Evolutionary conservation across 441 rosid genomes (phyloP).

Genomic region (Biscutella laevigata): DNA sequence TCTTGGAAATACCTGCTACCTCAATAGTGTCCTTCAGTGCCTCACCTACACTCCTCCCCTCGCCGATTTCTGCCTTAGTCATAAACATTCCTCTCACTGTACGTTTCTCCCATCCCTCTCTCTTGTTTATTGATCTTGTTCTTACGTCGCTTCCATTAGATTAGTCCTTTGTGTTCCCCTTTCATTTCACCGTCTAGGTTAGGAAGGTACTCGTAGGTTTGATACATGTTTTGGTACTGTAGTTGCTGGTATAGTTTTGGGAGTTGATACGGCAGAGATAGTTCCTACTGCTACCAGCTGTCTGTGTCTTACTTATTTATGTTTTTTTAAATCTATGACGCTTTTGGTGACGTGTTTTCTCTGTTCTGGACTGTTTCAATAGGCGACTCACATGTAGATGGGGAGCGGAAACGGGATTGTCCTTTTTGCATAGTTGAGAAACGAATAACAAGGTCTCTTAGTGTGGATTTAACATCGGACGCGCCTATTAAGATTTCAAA

Average conservation of each 20-base stretch:
- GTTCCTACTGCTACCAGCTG: not conserved
- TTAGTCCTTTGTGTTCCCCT: not conserved
- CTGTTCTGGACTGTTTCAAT: not conserved
- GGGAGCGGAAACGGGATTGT: constrained; percentile 60
- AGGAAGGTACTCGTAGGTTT: not conserved
- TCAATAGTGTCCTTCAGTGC: constrained; percentile 97
- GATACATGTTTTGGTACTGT: not conserved
- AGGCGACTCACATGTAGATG: constrained; percentile 57
- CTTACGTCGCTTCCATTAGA: not conserved
- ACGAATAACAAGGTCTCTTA: constrained; percentile 65
- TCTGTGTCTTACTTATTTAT: not conserved
- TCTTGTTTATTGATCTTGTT: not conserved
- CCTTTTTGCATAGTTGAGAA: constrained; percentile 84
- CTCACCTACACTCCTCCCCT: constrained; percentile 97
- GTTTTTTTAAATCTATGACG: not conserved
- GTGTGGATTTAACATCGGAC: constrained; percentile 46
- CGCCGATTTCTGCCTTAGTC: constrained; percentile 85
- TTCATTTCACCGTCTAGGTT: not conserved
- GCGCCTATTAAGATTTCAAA: constrained; percentile 58
- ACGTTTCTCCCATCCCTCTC: not conserved
- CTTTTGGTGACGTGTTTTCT: not conserved
- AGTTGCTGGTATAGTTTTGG: not conserved
- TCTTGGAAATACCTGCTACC: constrained; percentile 94
- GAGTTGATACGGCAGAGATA: not conserved
- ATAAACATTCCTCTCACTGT: constrained; percentile 80